Base-by-base conservation (phyloP, 331 rosid species). In the Ulmus americana region DNA sequence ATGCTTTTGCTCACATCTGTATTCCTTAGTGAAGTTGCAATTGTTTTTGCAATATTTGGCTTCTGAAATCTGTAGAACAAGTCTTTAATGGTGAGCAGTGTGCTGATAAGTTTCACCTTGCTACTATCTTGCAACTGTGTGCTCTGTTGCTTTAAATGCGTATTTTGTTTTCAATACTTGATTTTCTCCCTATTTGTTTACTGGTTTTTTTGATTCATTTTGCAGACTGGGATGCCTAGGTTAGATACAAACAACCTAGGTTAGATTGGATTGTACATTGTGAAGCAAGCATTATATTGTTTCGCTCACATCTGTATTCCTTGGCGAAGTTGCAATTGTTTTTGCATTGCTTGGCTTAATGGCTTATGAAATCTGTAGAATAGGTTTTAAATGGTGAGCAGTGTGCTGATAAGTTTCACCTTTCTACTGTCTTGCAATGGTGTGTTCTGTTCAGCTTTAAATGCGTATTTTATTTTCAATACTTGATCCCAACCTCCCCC, bases 201-300 rank as follows among this genome's bases (percentile, higher is more conserved):
- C 75, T 65, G 35, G 69, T 28, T 76, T 55, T 46, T 61, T 63
- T 49, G 28, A 16, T 73, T 53, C 39, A 46, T 59, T 22, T 69
- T 78, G 82, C 88, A 87, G 91, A 46, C 76, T 56, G 73, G 74
- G 70, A 62, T 39, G 72, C 78, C 77, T 65, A 68, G 72, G 53
- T 72, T 75, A 64, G 69, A 68, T 54, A 46, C 59, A 55, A 73
- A 13, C 49, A 42, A 20, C 42, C 13, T 28, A 28, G 35, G 35
- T 38, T 61, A 46, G 41, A 22, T 13, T 66, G 64, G 45, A 45
- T 20, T 59, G 22, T 7, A 48, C n/a, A 1, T 53, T 47, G 45
- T 14, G 49, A 39, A 46, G 55, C 38, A 35, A 63, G 14, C 46
- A 59, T 58, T 22, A 3, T 15, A 12, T 20, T 16, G 7, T 43